Percentiles rank a stretch among this genome's conserved stretches.
Conservation (phyloP, 2,329 filamentous ascomycete genomes). For the Fusarium nygamai region DNA sequence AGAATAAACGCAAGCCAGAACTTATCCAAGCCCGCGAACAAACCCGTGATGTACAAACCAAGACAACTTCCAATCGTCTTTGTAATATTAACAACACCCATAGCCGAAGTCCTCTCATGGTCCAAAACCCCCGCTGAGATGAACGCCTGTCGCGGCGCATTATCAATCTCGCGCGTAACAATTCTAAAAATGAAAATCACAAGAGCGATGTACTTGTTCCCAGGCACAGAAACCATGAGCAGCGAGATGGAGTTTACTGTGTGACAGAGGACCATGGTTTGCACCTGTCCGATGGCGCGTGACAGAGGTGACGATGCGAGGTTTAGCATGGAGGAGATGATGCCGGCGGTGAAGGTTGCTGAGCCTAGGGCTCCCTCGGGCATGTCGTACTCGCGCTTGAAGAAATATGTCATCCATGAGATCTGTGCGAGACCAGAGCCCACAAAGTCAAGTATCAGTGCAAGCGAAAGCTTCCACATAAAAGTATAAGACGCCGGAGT, state of each 20-base stretch:
- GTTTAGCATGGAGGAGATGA: slow-evolving; percentile 36
- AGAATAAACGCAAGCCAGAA: slow-evolving; percentile 39
- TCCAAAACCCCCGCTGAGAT: slow-evolving; percentile 36
- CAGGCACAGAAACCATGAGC: slow-evolving; percentile 30
- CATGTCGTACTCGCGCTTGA: slow-evolving; percentile 38
- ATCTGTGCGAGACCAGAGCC: slow-evolving; percentile 36
- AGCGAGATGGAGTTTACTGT: slow-evolving; percentile 35
- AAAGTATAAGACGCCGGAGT: slow-evolving; percentile 28
- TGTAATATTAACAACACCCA: slow-evolving; percentile 40
- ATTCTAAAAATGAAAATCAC: slow-evolving; percentile 37
- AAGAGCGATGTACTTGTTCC: slow-evolving; percentile 32
- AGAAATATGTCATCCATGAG: slow-evolving; percentile 42
- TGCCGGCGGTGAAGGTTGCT: slow-evolving; percentile 35
- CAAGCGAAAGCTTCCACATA: slow-evolving; percentile 36
- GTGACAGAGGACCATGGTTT: slow-evolving; percentile 38
- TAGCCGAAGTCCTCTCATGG: slow-evolving; percentile 33
- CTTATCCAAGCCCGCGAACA: slow-evolving; percentile 32
- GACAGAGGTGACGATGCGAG: slow-evolving; percentile 32
- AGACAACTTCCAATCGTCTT: slow-evolving; percentile 38
- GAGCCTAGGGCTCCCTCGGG: slow-evolving; percentile 30
- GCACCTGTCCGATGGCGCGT: slow-evolving; percentile 31
- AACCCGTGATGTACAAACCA: slow-evolving; percentile 28
- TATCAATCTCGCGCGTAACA: slow-evolving; percentile 34
- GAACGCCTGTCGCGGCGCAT: slow-evolving; percentile 34
- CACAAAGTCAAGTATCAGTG: slow-evolving; percentile 34